Conservation (phyloP, 1,284 basidiomycete genomes). For the Tylopilus sp. region DNA sequence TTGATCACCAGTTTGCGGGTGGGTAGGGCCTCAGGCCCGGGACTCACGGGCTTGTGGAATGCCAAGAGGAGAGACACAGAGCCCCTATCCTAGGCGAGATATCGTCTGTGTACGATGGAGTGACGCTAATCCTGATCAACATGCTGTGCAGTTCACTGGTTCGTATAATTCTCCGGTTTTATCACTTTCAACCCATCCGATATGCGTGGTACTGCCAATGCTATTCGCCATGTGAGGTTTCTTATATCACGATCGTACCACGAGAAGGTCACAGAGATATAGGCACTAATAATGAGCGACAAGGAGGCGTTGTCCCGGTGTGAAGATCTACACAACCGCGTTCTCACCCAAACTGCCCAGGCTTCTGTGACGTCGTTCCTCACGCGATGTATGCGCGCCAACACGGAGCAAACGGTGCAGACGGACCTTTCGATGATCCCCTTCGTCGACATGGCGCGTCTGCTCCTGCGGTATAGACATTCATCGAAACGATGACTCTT, state of each 20-base stretch:
- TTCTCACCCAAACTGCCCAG: slow-evolving; percentile 85
- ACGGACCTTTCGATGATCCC: slow-evolving; percentile 41
- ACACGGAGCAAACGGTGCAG: slow-evolving; percentile 55
- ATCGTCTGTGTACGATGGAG: slow-evolving; percentile 10
- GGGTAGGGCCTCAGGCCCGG: slow-evolving; percentile 80
- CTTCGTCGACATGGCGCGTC: slow-evolving; percentile 46
- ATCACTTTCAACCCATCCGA: slow-evolving; percentile 86
- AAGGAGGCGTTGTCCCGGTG: slow-evolving; percentile 72
- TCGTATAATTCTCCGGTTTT: slow-evolving; percentile 85
- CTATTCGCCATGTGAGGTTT: slow-evolving; percentile 55
- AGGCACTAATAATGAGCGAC: slow-evolving; percentile 73
- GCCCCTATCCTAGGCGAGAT: slow-evolving; percentile 79
- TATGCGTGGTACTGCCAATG: slow-evolving; percentile 66
- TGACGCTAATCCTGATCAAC: slow-evolving; percentile 6
- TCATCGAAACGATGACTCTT: slow-evolving; percentile 63
- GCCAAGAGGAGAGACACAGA: too few species aligned
- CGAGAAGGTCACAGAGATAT: slow-evolving; percentile 4
- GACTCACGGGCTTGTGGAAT: slow-evolving; percentile 83
- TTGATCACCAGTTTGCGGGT: slow-evolving; percentile 80
- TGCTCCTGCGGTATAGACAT: slow-evolving; percentile 62
- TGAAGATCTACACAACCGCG: slow-evolving; percentile 84
- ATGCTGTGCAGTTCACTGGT: slow-evolving; percentile 65
- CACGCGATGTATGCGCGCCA: slow-evolving; percentile 63
- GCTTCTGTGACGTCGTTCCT: slow-evolving; percentile 81
- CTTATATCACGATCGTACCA: background rate